Percentiles rank a stretch among this genome's conserved stretches.
Conservation (phyloP, 2,329 filamentous ascomycete genomes). For the Sclerotinia glacialis region DNA sequence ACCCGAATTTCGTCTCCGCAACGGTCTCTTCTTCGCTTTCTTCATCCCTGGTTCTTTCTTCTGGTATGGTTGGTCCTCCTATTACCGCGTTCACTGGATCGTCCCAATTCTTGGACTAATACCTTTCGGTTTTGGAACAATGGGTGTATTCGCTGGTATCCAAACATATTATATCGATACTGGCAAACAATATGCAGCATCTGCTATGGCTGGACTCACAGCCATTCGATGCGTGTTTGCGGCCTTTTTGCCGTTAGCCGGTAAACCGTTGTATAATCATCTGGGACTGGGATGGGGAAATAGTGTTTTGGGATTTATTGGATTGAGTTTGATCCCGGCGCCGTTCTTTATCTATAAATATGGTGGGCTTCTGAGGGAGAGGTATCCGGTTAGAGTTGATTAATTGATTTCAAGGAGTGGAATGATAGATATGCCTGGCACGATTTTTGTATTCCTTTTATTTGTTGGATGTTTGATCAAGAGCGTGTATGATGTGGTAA, state of each 20-base stretch:
- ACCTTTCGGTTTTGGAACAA: slow-evolving; percentile 45
- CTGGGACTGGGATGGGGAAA: slow-evolving; percentile 23
- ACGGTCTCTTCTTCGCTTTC: slow-evolving; percentile 46
- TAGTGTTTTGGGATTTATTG: slow-evolving; percentile 21
- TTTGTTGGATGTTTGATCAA: neutral
- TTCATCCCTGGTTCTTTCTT: slow-evolving; percentile 45
- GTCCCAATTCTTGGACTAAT: slow-evolving; percentile 43
- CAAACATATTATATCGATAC: slow-evolving; percentile 48
- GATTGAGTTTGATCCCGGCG: slow-evolving; percentile 10
- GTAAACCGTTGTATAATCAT: slow-evolving; percentile 31
- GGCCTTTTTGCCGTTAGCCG: slow-evolving; percentile 53
- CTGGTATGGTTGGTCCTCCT: slow-evolving; percentile 49
- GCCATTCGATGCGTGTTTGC: slow-evolving; percentile 46
- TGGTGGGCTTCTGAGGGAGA: slow-evolving; percentile 13
- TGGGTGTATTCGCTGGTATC: slow-evolving; percentile 42
- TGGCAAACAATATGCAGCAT: slow-evolving; percentile 42
- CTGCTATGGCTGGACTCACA: slow-evolving; percentile 42
- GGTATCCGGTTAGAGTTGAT: slow-evolving; percentile 17
- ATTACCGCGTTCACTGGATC: slow-evolving; percentile 43
- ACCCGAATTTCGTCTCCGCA: slow-evolving; percentile 40
- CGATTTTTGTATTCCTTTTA: neutral
- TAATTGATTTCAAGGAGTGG: neutral
- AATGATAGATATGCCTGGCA: neutral
- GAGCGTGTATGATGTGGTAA: neutral
- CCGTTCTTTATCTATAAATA: slow-evolving; percentile 17